Conservation (phyloP, 805 yeast genomes). For the Myxozyma melibiosi region DNA sequence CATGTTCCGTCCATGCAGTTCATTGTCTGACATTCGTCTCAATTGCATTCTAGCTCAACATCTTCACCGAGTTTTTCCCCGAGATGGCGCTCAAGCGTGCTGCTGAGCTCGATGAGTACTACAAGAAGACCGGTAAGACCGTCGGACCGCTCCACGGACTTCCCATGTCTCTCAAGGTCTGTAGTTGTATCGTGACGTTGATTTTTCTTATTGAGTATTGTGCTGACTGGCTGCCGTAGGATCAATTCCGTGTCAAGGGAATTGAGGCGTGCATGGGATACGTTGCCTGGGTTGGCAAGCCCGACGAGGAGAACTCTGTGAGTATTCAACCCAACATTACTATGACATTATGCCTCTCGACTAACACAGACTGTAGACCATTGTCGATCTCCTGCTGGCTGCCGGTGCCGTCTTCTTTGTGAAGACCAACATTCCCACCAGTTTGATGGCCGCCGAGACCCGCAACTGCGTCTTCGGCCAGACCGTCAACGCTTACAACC, state of each 20-base stretch:
- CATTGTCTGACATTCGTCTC: not conserved
- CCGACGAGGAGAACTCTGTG: slow-evolving; percentile 42
- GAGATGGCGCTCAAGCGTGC: slow-evolving; percentile 64
- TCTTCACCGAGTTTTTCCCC: slow-evolving; percentile 49
- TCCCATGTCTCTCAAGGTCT: slow-evolving; percentile 58
- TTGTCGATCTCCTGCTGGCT: slow-evolving; percentile 48
- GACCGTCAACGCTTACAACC: slow-evolving; percentile 51
- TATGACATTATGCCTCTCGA: not conserved
- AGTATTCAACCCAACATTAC: slow-evolving; percentile 34
- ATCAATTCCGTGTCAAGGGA: slow-evolving; percentile 52
- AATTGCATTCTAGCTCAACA: slow-evolving; percentile 32
- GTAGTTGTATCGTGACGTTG: not conserved
- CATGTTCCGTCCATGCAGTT: not conserved
- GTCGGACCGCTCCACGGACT: slow-evolving; percentile 69
- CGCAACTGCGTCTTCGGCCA: slow-evolving; percentile 50
- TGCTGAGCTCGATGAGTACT: slow-evolving; percentile 55
- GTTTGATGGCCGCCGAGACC: slow-evolving; percentile 49
- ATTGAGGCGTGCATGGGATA: slow-evolving; percentile 54
- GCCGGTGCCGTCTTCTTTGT: slow-evolving; percentile 58
- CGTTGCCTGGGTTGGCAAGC: slow-evolving; percentile 48
- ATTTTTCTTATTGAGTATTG: not conserved
- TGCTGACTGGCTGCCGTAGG: slow-evolving; percentile 34
- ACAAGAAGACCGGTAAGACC: slow-evolving; percentile 44
- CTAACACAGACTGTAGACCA: slow-evolving; percentile 18
- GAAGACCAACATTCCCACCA: slow-evolving; percentile 58